Evolutionary conservation across 129 eudicot genomes (phyloP).

Genomic region (Gnaphalium uliginosum): DNA sequence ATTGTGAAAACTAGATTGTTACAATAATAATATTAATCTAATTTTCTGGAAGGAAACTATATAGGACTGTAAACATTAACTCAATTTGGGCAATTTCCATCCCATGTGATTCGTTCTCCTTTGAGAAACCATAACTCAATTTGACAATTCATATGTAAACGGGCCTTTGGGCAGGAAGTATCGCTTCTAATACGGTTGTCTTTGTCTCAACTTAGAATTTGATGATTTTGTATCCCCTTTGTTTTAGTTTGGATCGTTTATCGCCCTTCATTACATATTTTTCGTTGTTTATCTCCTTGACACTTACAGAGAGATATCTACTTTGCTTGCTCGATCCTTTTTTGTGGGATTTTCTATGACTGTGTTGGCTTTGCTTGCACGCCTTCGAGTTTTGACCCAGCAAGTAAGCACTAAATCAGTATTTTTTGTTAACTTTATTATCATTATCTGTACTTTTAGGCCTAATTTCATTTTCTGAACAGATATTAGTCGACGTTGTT

Average conservation of each 20-base stretch:
- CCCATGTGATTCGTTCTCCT: not conserved
- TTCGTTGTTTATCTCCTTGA: slow-evolving; percentile 40
- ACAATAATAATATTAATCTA: not conserved
- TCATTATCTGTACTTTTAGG: not conserved
- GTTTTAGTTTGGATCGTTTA: not conserved
- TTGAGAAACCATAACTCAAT: not conserved
- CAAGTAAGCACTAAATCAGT: slow-evolving; percentile 58
- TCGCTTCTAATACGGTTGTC: not conserved
- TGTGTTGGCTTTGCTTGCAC: slow-evolving; percentile 71
- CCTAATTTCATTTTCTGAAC: slow-evolving; percentile 23
- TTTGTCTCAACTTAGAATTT: not conserved
- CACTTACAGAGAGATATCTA: slow-evolving; percentile 71
- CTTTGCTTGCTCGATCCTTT: slow-evolving; percentile 81
- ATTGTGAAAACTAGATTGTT: not conserved
- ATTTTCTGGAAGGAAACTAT: not conserved
- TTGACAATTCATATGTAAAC: not conserved
- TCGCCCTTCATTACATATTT: not conserved
- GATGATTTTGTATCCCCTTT: not conserved
- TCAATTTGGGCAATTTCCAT: not conserved
- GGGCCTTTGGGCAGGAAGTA: not conserved
- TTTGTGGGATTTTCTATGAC: slow-evolving; percentile 75
- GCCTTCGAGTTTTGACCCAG: slow-evolving; percentile 83
- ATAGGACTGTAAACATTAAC: not conserved
- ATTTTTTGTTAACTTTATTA: not conserved
- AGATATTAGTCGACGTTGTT: slow-evolving; percentile 78